Base-by-base conservation (phyloP, 1,284 basidiomycete genomes). In the Trichosporon faecale region DNA sequence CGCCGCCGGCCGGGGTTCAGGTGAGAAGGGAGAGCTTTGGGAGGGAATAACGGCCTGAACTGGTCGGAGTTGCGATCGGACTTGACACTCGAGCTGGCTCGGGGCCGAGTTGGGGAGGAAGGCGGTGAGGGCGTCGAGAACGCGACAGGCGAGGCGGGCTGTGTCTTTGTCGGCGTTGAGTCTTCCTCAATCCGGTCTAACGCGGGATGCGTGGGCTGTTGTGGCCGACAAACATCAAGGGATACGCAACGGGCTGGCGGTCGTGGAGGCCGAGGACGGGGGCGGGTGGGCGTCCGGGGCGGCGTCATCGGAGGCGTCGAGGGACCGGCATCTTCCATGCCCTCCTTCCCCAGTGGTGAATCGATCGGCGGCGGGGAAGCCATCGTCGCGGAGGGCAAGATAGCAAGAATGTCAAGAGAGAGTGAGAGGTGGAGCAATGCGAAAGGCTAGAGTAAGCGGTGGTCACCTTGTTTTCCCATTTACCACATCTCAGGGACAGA, bases 1-100 rank as follows among this genome's bases (percentile, higher is more conserved):
- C 72, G 66, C 18, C 44, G 12, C 25, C 72, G 64, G 0, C 37
- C 52, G 8, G 31, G 57, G 7, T 35, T 23, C 18, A 37, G 35
- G 55, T 27, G 60, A 11, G 55, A 21, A 25, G 18, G n/a, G n/a
- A 40, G 8, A 23, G 35, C 31, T 6, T 12, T 18, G 16, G 35
- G 55, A 21, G 25, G 25, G 23, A 33, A 27, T 9, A 16, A 33
- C 6, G 66, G 55, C 2, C 9, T 6, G 9, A 14, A 37, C 35
- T 52, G 49, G 21, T 52, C 49, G 21, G 9, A 11, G n/a, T 23
- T 18, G 49, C 12, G 21, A 21, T 52, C 49, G 2, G 49, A 52
- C 21, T 52, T 52, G 2, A 18, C 11, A 12, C 21, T 23, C 23
- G 49, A 52, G 9, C 21, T 21, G 2, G 52, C 49, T 16, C 31